A percentile compares a stretch with the other conserved stretches of the same genome.
Evolutionary conservation across 139 green algal genomes (phyloP).

Genomic region (Mychonastes homosphaera): DNA sequence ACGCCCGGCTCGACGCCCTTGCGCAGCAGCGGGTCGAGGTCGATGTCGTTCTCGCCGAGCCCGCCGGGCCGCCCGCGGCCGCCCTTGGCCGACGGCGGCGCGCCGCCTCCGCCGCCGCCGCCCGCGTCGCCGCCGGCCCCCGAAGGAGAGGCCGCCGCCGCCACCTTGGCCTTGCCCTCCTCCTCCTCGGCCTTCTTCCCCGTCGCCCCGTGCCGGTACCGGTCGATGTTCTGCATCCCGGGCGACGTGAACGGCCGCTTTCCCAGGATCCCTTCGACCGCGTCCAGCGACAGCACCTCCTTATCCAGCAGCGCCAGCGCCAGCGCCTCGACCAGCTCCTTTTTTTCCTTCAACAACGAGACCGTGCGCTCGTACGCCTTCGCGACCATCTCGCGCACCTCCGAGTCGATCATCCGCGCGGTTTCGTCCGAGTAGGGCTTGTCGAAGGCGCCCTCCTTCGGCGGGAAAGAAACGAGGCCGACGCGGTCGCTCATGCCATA

Average conservation of each 20-base stretch:
- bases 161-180: background rate
- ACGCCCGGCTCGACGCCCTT: no score
- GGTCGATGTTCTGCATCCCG: slow-evolving; percentile 96
- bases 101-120: background rate
- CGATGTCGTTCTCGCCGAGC: no score
- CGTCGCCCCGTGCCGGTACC: slow-evolving; percentile 44
- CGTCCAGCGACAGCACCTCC: slow-evolving; percentile 79
- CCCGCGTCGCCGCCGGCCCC: background rate
- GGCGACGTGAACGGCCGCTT: slow-evolving; percentile 65
- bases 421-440: slow-evolving; percentile 96
- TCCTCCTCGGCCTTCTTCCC: background rate
- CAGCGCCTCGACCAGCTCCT: slow-evolving; percentile 69
- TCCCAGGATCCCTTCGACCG: slow-evolving; percentile 85
- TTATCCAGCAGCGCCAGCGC: slow-evolving; percentile 49
- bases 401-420: slow-evolving; percentile 86
- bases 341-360: slow-evolving; percentile 73
- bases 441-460: slow-evolving; percentile 65
- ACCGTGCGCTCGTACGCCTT: slow-evolving; percentile 75
- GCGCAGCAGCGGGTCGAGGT: no score
- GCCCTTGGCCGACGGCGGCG: no score
- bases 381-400: slow-evolving; percentile 80
- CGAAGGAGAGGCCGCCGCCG: background rate
- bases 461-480: slow-evolving; percentile 90
- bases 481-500: slow-evolving; percentile 95
- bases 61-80: no score